Evolutionary conservation across 2,329 filamentous ascomycete genomes (phyloP).

Genomic region (Thielaviopsis punctulata): DNA sequence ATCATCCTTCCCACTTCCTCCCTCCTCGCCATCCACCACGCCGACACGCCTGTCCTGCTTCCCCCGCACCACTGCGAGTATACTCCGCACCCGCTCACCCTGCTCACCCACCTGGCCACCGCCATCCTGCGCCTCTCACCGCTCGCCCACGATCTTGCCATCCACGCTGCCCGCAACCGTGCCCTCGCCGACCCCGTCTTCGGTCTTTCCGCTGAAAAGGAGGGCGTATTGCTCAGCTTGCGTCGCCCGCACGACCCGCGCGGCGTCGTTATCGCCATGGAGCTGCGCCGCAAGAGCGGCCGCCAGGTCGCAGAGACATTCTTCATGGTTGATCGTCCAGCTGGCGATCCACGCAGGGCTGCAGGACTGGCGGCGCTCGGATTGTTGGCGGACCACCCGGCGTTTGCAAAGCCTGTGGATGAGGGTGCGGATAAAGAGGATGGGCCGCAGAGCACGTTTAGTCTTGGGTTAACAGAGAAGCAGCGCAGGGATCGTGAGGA

Average conservation of each 20-base stretch:
- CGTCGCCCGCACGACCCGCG: slow-evolving; percentile 22
- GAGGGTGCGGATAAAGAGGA: slow-evolving; percentile 28
- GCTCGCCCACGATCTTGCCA: slow-evolving; percentile 55
- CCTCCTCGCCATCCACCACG: slow-evolving; percentile 66
- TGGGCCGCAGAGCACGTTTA: slow-evolving; percentile 61
- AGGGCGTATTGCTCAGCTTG: slow-evolving; percentile 52
- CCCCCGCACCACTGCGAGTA: slow-evolving; percentile 31
- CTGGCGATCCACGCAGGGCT: neutral
- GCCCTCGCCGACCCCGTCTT: slow-evolving; percentile 61
- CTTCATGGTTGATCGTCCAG: slow-evolving; percentile 18
- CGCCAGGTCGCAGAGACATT: slow-evolving; percentile 56
- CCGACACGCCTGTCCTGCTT: slow-evolving; percentile 50
- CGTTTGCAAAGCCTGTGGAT: slow-evolving; percentile 30
- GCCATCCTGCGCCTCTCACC: slow-evolving; percentile 60
- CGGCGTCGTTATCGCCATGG: slow-evolving; percentile 63
- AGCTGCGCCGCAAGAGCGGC: slow-evolving; percentile 70
- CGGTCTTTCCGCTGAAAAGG: slow-evolving; percentile 58
- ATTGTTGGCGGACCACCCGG: slow-evolving; percentile 61
- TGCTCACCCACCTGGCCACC: slow-evolving; percentile 76
- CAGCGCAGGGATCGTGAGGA: slow-evolving; percentile 74
- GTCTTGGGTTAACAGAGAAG: slow-evolving; percentile 74
- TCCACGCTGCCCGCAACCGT: slow-evolving; percentile 58
- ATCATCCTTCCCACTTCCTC: slow-evolving; percentile 50
- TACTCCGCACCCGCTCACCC: slow-evolving; percentile 50
- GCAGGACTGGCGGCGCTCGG: slow-evolving; percentile 22